phyloP scores from a whole-genome alignment of 257 asterid genomes.

The Osmanthus fragrans region DNA sequence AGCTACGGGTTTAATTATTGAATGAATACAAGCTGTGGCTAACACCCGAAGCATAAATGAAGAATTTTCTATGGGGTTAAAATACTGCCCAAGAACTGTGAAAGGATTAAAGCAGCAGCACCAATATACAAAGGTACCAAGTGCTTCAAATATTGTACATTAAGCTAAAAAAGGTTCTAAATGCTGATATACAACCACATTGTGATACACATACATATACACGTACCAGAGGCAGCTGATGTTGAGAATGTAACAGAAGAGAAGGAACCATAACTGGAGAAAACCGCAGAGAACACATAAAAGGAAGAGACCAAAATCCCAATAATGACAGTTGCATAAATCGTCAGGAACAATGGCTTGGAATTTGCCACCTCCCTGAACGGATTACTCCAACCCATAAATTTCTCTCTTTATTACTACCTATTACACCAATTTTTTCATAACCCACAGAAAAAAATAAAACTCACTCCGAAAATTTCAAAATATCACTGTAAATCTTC shows the following conservation, averaged over 20 bases:
- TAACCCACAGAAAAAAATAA: slow-evolving; percentile 1
- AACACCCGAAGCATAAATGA: slow-evolving; percentile 1
- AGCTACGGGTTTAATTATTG: neutral
- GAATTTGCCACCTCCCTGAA: slow-evolving; percentile 70
- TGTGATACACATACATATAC: neutral
- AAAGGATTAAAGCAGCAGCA: neutral
- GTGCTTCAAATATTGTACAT: neutral
- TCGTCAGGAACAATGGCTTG: slow-evolving; percentile 83
- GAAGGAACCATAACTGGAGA: slow-evolving; percentile 50
- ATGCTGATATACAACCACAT: neutral
- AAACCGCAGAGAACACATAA: slow-evolving; percentile 85
- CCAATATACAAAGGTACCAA: neutral
- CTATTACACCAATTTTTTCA: neutral
- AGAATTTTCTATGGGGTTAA: neutral
- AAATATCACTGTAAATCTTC: slow-evolving; percentile 6
- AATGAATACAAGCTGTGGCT: slow-evolving; percentile 4
- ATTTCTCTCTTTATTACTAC: slow-evolving; percentile 31
- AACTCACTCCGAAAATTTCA: slow-evolving; percentile 7
- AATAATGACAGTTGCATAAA: slow-evolving; percentile 71
- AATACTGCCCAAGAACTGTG: neutral
- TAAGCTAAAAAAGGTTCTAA: neutral
- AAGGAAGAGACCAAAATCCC: slow-evolving; percentile 76
- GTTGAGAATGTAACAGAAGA: slow-evolving; percentile 43
- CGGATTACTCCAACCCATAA: slow-evolving; percentile 50
- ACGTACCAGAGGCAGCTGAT: slow-evolving; percentile 34